These are phyloP conservation scores for Conringia planisiliqua DNA, from an alignment of 345 rosid genomes.

Conservation along the genomic window DNA sequence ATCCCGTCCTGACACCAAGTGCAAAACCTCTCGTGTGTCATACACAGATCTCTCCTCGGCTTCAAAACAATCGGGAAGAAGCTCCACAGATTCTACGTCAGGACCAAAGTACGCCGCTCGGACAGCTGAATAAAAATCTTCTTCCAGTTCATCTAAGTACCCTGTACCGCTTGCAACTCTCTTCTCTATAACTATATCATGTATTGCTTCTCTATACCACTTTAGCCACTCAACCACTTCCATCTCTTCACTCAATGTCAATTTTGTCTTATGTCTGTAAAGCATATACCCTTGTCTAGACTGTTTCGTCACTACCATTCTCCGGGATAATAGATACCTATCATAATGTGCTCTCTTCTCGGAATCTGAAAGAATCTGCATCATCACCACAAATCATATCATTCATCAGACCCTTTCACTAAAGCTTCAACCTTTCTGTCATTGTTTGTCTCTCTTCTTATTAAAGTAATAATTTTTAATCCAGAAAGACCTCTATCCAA, in stretches of 20 bases:
- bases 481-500: too few relatives aligned
- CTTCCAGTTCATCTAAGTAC: conserved; percentile 73
- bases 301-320: conserved; percentile 46
- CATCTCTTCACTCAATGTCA: conserved; percentile 48
- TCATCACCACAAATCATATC: conserved; percentile 18
- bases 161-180: conserved; percentile 62
- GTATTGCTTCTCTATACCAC: conserved; percentile 79
- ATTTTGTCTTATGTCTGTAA: conserved; percentile 39
- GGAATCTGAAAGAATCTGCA: conserved; percentile 90
- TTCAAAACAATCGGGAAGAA: conserved; percentile 89
- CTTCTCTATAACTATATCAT: conserved; percentile 66
- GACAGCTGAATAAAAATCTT: conserved; percentile 81
- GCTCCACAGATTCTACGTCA: conserved; percentile 65
- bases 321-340: conserved; percentile 53
- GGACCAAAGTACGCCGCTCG: conserved; percentile 84
- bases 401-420: neutral
- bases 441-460: too few relatives aligned
- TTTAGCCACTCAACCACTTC: conserved; percentile 94
- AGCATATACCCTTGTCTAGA: conserved; percentile 41
- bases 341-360: conserved; percentile 70
- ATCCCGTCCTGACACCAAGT: conserved; percentile 86
- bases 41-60: conserved; percentile 91
- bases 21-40: conserved; percentile 75
- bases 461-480: too few relatives aligned
- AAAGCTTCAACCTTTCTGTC: neutral